These are phyloP conservation scores for Candolleomyces efflorescens DNA, from an alignment of 768 basidiomycete species.

Conservation along the genomic window DNA sequence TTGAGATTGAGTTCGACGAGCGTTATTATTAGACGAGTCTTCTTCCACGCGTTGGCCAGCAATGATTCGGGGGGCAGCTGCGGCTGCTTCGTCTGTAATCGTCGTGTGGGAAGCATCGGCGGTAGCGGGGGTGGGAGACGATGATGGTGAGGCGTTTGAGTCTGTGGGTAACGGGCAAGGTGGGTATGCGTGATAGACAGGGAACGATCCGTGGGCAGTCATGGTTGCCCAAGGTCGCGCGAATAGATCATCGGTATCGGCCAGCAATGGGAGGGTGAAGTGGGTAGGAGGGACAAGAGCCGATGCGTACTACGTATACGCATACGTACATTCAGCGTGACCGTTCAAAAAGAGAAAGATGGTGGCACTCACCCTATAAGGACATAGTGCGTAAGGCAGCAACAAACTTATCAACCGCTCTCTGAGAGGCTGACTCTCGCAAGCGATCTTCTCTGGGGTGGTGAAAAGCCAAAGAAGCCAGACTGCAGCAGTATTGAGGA, in stretches of 20 bases:
- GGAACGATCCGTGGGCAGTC: conserved; percentile 12
- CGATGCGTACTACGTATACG: conserved; percentile 27
- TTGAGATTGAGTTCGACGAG: background rate
- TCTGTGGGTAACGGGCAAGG: conserved; percentile 5
- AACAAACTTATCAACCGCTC: conserved; percentile 23
- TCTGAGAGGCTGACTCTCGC: conserved; percentile 19
- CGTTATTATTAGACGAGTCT: too few species aligned
- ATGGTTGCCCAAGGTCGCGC: background rate
- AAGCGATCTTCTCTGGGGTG: conserved; percentile 19
- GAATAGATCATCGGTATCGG: background rate
- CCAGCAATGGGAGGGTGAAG: conserved; percentile 42
- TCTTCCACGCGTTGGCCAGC: too few species aligned
- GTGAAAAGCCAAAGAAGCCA: conserved; percentile 64
- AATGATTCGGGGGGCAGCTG: too few species aligned
- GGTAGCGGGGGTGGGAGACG: too few species aligned
- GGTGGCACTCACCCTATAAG: conserved; percentile 30
- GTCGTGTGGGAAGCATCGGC: too few species aligned
- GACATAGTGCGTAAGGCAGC: conserved; percentile 34
- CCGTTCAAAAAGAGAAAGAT: background rate
- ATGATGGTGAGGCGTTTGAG: too few species aligned
- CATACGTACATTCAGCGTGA: background rate
- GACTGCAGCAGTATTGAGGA: conserved; percentile 46
- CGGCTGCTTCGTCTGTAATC: too few species aligned
- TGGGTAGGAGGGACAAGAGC: conserved; percentile 59
- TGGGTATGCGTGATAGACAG: conserved; percentile 26